Percentiles rank a stretch among this genome's conserved stretches.
These are phyloP conservation scores for Trichoderma atrobrunneum DNA, from an alignment of 2,329 filamentous ascomycete species.

Conservation along the genomic window DNA sequence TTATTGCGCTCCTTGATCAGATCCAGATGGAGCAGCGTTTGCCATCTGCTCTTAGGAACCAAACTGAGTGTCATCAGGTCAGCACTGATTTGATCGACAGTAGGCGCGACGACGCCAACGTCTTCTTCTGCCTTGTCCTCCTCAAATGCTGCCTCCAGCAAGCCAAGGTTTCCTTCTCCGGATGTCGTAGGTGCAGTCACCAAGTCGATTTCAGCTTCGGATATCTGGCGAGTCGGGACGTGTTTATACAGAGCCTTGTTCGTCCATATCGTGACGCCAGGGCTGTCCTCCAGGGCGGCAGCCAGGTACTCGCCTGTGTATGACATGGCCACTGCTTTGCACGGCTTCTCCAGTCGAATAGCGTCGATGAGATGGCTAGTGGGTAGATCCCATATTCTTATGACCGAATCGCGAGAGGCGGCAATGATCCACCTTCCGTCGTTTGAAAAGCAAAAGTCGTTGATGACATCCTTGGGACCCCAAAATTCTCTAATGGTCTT, in stretches of 20 bases:
- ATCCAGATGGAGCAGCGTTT: constrained; percentile 89
- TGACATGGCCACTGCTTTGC: constrained; percentile 84
- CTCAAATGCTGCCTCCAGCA: constrained; percentile 74
- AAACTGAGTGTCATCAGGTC: constrained; percentile 86
- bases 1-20: constrained; percentile 92
- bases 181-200: constrained; percentile 71
- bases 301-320: constrained; percentile 91
- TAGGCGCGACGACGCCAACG: constrained; percentile 52
- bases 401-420: constrained; percentile 73
- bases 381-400: constrained; percentile 91
- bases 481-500: constrained; percentile 91
- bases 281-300: constrained; percentile 74
- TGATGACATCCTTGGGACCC: constrained; percentile 71
- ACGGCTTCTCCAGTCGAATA: constrained; percentile 74
- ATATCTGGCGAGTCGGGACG: constrained; percentile 79
- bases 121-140: constrained; percentile 49
- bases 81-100: constrained; percentile 72
- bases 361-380: constrained; percentile 95
- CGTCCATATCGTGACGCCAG: constrained; percentile 94
- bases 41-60: constrained; percentile 88
- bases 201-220: constrained; percentile 67
- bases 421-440: constrained; percentile 94
- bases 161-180: constrained; percentile 73
- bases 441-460: constrained; percentile 84
- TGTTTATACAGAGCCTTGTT: constrained; percentile 90